Conservation (phyloP, 306 rosid species). For the Herpetospermum pedunculosum region DNA sequence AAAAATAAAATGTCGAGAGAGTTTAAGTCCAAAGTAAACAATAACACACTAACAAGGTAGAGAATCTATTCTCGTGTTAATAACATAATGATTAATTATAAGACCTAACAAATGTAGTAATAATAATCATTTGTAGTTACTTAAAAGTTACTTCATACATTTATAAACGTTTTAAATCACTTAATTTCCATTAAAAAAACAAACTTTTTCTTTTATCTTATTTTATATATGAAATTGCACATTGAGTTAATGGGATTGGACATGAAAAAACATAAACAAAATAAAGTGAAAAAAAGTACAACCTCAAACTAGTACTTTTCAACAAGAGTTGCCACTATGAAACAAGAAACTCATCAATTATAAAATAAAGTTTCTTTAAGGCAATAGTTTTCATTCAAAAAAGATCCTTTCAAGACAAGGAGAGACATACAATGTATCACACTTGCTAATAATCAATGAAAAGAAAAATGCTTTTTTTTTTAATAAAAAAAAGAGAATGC, state of each 20-base stretch:
- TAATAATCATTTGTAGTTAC: too few relatives aligned
- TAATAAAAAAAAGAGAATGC: background rate
- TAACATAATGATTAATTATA: too few relatives aligned
- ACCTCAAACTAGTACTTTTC: background rate
- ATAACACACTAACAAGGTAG: too few relatives aligned
- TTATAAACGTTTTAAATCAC: too few relatives aligned
- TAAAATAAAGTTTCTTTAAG: background rate
- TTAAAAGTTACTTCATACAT: too few relatives aligned
- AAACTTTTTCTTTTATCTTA: background rate
- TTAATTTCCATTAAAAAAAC: too few relatives aligned
- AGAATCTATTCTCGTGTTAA: too few relatives aligned
- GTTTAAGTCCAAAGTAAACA: too few relatives aligned
- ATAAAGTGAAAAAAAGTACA: background rate
- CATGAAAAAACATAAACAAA: background rate
- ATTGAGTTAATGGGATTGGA: background rate
- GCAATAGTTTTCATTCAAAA: background rate
- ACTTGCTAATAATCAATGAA: background rate
- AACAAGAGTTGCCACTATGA: background rate
- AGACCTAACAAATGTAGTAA: too few relatives aligned
- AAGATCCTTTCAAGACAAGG: background rate
- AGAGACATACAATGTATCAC: background rate
- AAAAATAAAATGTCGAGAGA: too few relatives aligned
- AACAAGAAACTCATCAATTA: background rate
- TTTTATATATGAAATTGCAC: background rate
- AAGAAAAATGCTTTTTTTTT: background rate